Evolutionary conservation across 106 monocot genomes (phyloP).

Genomic region (Dioscorea zingiberensis): DNA sequence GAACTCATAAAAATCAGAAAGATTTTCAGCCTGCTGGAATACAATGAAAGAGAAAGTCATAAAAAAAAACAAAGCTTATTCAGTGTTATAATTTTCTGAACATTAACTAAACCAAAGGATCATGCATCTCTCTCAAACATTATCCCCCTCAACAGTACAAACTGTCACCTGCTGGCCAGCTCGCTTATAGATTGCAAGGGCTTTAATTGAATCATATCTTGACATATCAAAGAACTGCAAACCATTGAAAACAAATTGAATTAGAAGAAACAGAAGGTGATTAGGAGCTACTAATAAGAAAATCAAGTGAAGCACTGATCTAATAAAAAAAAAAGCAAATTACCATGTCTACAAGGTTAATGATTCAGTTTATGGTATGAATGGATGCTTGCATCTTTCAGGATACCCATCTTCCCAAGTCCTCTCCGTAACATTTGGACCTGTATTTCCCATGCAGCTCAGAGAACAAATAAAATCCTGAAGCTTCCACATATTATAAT

Average conservation of each 20-base stretch:
- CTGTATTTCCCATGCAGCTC: no score
- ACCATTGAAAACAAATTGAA: slow-evolving; percentile 5
- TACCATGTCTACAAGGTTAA: slow-evolving; percentile 91
- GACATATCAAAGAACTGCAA: slow-evolving; percentile 92
- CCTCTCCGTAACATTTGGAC: no score
- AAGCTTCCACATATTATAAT: no score
- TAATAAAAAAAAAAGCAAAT: not conserved
- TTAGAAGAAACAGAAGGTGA: no score
- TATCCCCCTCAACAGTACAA: not conserved
- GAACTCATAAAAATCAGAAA: slow-evolving; percentile 74
- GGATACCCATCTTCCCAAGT: no score
- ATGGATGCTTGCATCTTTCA: no score
- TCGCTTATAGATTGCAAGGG: slow-evolving; percentile 66
- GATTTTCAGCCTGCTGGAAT: slow-evolving; percentile 54
- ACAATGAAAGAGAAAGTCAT: not conserved
- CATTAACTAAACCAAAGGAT: no score
- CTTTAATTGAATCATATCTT: slow-evolving; percentile 81
- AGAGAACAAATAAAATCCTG: no score
- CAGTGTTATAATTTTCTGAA: no score
- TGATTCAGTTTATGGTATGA: no score
- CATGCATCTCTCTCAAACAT: no score
- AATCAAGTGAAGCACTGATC: not conserved
- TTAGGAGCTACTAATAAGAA: no score
- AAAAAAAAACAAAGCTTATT: not conserved
- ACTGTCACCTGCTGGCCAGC: slow-evolving; percentile 67